These are phyloP conservation scores for Yamadazyma sp. DNA, from an alignment of 1,139 yeast species.

Conservation along the genomic window DNA sequence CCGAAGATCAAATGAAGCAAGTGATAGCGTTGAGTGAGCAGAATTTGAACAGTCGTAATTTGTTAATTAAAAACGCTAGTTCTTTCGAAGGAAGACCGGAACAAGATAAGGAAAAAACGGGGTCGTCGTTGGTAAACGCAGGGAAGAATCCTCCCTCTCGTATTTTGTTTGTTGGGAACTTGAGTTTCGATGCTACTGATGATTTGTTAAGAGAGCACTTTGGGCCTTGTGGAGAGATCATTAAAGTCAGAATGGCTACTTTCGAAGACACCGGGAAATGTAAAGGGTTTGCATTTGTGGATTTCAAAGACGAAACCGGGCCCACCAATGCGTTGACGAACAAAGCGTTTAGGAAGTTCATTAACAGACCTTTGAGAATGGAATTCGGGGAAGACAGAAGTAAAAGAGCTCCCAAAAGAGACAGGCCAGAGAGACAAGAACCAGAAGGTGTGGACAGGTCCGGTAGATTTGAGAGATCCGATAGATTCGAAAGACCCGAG, in stretches of 20 bases:
- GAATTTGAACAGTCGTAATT: conserved; percentile 76
- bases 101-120: conserved; percentile 55
- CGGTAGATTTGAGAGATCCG: conserved; percentile 2
- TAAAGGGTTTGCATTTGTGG: conserved; percentile 94
- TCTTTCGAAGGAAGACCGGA: conserved; percentile 90
- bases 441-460: conserved; percentile 1
- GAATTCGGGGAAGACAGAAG: conserved; percentile 96
- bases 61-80: conserved; percentile 77
- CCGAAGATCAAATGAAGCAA: conserved; percentile 58
- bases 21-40: conserved; percentile 71
- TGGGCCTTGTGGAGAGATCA: conserved; percentile 77
- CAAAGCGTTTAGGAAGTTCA: conserved; percentile 62
- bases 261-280: conserved; percentile 95
- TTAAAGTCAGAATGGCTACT: conserved; percentile 89
- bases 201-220: conserved; percentile 77
- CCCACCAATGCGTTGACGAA: conserved; percentile 84
- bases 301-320: conserved; percentile 76
- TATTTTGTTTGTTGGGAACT: conserved; percentile 87
- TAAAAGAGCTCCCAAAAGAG: conserved; percentile 58
- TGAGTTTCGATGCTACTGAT: conserved; percentile 90
- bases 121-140: conserved; percentile 27
- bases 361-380: conserved; percentile 77
- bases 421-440: conserved; percentile 14
- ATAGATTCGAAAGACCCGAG: conserved; percentile 1
- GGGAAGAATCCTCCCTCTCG: conserved; percentile 85